Evolutionary conservation across 2,329 filamentous ascomycete genomes (phyloP).

Genomic region (Penicillium palitans): DNA sequence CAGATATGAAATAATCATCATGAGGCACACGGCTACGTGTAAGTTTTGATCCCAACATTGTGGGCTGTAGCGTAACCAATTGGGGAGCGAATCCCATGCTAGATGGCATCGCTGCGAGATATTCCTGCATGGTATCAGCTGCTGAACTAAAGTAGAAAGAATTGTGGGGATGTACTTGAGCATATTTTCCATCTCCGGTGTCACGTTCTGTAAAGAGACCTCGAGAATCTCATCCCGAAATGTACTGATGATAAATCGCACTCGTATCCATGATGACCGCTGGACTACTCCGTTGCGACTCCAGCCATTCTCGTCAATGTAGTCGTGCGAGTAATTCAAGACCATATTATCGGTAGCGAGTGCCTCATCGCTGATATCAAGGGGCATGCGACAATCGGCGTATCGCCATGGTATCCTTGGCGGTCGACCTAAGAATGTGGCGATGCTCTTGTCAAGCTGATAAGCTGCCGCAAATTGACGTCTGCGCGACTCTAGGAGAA

Average conservation of each 20-base stretch:
- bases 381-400: constrained; percentile 24
- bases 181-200: constrained; percentile 14
- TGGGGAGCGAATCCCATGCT: constrained; percentile 25
- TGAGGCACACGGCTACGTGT: constrained; percentile 31
- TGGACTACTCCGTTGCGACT: constrained; percentile 18
- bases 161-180: constrained; percentile 9
- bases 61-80: constrained; percentile 24
- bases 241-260: constrained; percentile 27
- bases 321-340: constrained; percentile 6
- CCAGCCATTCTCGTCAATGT: constrained; percentile 26
- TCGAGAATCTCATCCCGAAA: constrained; percentile 33
- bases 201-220: constrained; percentile 22
- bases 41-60: constrained; percentile 20
- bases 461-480: constrained; percentile 31
- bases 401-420: constrained; percentile 28
- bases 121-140: constrained; percentile 12
- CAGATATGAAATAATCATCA: constrained; percentile 32
- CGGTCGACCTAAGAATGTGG: constrained; percentile 32
- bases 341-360: constrained; percentile 12
- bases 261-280: constrained; percentile 26
- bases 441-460: constrained; percentile 32
- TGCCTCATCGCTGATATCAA: constrained; percentile 27
- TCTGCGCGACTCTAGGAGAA: constrained; percentile 26
- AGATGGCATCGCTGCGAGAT: constrained; percentile 25
- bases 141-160: neutral